Conservation (phyloP, 2,329 filamentous ascomycete species). For the Hypoxylon sp. region DNA sequence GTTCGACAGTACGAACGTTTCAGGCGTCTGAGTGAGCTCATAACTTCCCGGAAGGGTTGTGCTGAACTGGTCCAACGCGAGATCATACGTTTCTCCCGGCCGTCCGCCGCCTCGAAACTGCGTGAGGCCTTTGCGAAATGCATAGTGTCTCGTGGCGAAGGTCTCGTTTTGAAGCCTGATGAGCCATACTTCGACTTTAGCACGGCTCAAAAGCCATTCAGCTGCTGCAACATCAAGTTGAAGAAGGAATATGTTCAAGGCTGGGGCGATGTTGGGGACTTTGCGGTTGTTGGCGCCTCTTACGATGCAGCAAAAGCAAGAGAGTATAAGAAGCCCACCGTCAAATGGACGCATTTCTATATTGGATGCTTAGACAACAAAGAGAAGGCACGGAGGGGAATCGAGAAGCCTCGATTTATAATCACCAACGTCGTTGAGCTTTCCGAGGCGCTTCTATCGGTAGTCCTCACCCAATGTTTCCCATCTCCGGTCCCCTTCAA, state of each 20-base stretch:
- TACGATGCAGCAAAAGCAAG: constrained; percentile 75
- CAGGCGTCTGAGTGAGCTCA: constrained; percentile 68
- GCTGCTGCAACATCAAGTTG: constrained; percentile 78
- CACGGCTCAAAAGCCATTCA: constrained; percentile 54
- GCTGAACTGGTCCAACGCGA: constrained; percentile 76
- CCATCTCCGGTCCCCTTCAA: constrained; percentile 57
- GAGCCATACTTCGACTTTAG: constrained; percentile 79
- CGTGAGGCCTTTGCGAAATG: constrained; percentile 75
- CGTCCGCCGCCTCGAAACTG: constrained; percentile 66
- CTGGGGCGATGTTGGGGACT: constrained; percentile 86
- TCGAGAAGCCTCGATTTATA: constrained; percentile 70
- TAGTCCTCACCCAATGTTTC: constrained; percentile 63
- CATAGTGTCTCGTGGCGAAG: constrained; percentile 78
- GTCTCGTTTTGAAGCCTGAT: constrained; percentile 83
- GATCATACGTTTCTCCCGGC: constrained; percentile 73
- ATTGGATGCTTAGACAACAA: constrained; percentile 82
- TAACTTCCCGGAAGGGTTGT: constrained; percentile 67
- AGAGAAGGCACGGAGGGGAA: constrained; percentile 65
- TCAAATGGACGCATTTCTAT: constrained; percentile 85
- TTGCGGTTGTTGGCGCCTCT: constrained; percentile 81
- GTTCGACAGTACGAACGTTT: constrained; percentile 71
- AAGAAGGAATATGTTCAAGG: constrained; percentile 87
- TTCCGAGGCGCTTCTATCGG: constrained; percentile 63
- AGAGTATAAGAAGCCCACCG: constrained; percentile 63
- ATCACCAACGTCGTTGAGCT: constrained; percentile 75